A percentile compares a stretch with the other conserved stretches of the same genome.
Evolutionary conservation across 805 yeast species (phyloP).

Genomic region (Kodamaea neixiangensis): DNA sequence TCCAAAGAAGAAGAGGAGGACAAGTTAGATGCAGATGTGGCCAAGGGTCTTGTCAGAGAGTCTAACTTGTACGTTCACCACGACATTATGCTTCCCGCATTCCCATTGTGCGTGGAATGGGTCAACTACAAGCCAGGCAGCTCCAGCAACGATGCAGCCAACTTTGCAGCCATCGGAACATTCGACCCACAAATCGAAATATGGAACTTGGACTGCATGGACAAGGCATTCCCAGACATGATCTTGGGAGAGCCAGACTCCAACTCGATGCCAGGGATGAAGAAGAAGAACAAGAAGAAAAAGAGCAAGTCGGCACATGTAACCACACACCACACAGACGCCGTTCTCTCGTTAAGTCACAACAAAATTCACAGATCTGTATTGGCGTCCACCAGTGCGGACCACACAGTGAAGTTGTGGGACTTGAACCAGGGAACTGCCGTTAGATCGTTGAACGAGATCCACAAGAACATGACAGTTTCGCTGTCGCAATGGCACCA

Average conservation of each 20-base stretch:
- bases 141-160: constrained; percentile 56
- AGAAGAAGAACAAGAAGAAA: constrained; percentile 50
- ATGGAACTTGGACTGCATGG: constrained; percentile 92
- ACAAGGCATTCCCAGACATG: constrained; percentile 91
- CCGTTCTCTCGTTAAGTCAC: constrained; percentile 84
- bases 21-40: constrained; percentile 68
- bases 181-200: constrained; percentile 97
- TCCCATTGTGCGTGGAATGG: constrained; percentile 98
- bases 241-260: constrained; percentile 77
- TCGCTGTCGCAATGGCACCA: constrained; percentile 87
- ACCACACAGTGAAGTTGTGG: constrained; percentile 93
- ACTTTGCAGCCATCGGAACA: constrained; percentile 95
- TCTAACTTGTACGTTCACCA: constrained; percentile 88
- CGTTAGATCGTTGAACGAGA: constrained; percentile 68
- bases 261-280: constrained; percentile 39
- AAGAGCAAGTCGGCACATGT: constrained; percentile 52
- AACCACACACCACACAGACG: constrained; percentile 86
- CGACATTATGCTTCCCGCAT: constrained; percentile 94
- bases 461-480: constrained; percentile 80
- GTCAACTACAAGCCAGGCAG: constrained; percentile 67
- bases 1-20: constrained; percentile 69
- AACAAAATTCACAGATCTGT: constrained; percentile 80
- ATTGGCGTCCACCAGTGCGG: constrained; percentile 94
- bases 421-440: constrained; percentile 76
- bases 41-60: constrained; percentile 70